phyloP scores from a whole-genome alignment of 2,329 filamentous ascomycete species.

The Diaporthe nobilis region DNA sequence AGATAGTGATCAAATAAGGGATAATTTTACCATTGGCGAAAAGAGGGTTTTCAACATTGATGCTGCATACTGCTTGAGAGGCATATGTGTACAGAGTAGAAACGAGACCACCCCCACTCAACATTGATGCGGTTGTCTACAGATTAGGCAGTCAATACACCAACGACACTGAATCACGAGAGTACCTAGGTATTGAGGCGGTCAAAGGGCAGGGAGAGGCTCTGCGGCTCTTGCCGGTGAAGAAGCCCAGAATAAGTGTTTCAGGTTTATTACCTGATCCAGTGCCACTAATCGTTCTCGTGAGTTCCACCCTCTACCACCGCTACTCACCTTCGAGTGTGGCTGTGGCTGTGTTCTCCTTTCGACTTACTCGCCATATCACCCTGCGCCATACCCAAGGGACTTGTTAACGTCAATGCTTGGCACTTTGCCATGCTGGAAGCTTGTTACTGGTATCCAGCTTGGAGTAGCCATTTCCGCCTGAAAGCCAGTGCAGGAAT shows the following conservation, averaged over 20 bases:
- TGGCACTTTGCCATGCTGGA: background rate
- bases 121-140: no score
- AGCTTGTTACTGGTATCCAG: background rate
- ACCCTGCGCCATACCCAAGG: background rate
- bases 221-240: conserved; percentile 17
- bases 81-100: no score
- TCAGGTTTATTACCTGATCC: background rate
- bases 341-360: background rate
- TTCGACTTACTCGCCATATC: background rate
- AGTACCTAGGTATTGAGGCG: no score
- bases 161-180: background rate
- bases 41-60: background rate
- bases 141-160: background rate
- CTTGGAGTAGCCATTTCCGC: background rate
- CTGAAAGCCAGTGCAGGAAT: background rate
- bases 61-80: background rate
- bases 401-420: background rate
- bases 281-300: background rate
- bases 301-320: background rate
- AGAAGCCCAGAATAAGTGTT: background rate
- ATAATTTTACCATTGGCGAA: fast-evolving
- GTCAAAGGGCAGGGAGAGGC: background rate
- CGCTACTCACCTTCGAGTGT: no score
- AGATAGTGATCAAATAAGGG: background rate
- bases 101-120: no score